These are phyloP conservation scores for Torulaspora maleeae DNA, from an alignment of 805 yeast genomes.

Conservation along the genomic window DNA sequence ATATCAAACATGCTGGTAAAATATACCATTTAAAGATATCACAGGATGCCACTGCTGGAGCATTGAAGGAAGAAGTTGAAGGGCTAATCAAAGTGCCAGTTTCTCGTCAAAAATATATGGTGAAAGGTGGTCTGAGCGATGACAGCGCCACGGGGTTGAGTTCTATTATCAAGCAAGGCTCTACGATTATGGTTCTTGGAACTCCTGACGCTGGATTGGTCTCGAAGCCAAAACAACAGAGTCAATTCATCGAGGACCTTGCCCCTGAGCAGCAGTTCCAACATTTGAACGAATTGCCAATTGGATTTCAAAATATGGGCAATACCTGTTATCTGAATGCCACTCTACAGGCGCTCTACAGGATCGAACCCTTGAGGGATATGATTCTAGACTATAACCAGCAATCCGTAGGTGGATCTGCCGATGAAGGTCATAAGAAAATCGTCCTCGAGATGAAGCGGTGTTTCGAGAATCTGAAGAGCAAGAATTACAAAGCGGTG, in stretches of 20 bases:
- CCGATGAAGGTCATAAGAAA: constrained; percentile 36
- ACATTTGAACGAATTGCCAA: constrained; percentile 56
- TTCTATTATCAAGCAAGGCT: constrained; percentile 56
- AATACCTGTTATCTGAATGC: constrained; percentile 95
- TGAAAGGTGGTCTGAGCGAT: constrained; percentile 81
- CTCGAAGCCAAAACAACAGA: constrained; percentile 49
- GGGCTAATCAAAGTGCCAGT: constrained; percentile 78
- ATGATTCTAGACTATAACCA: constrained; percentile 52
- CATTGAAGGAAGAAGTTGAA: constrained; percentile 62
- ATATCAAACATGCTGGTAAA: constrained; percentile 66
- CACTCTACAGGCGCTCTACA: constrained; percentile 79
- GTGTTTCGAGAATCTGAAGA: constrained; percentile 40
- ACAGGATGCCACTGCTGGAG: constrained; percentile 41
- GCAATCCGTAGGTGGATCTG: constrained; percentile 19
- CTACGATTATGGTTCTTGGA: constrained; percentile 83
- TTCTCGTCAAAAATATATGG: constrained; percentile 82
- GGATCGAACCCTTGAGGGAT: constrained; percentile 67
- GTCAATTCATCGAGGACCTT: constrained; percentile 67
- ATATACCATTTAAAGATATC: constrained; percentile 45
- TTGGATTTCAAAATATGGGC: constrained; percentile 90
- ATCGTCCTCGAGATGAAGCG: constrained; percentile 47
- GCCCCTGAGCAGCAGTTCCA: constrained; percentile 36
- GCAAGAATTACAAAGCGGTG: constrained; percentile 44
- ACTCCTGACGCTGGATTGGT: constrained; percentile 67
- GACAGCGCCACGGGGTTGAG: constrained; percentile 44